Evolutionary conservation across 306 rosid genomes (phyloP).

Genomic region (Sophora flavescens): DNA sequence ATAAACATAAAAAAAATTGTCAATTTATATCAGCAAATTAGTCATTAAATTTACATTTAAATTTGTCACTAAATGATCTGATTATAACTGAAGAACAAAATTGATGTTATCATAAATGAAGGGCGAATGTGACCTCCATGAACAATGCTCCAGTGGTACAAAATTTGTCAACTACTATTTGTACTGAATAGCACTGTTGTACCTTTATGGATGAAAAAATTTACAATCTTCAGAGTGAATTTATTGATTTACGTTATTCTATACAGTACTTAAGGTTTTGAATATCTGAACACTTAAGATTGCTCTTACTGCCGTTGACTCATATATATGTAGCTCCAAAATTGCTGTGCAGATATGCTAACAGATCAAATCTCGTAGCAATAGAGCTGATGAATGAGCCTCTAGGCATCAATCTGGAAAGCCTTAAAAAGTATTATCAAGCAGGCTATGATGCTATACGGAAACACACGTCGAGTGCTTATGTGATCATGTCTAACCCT

Average conservation of each 20-base stretch:
- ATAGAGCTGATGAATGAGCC: conserved; percentile 74
- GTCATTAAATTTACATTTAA: too few species aligned
- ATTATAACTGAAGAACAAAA: too few species aligned
- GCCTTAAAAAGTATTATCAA: conserved; percentile 55
- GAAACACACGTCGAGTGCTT: conserved; percentile 52
- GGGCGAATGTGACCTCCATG: background rate
- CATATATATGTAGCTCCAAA: background rate
- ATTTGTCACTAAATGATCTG: too few species aligned
- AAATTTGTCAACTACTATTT: too few species aligned
- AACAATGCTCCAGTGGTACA: background rate
- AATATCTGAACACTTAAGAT: background rate
- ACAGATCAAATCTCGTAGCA: conserved; percentile 51
- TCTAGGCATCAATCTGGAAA: conserved; percentile 51
- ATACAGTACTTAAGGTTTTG: background rate
- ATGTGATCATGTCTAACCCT: conserved; percentile 66
- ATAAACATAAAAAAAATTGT: background rate
- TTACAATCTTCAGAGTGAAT: background rate
- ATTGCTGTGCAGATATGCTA: conserved; percentile 52
- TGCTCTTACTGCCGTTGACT: background rate
- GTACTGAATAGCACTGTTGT: too few species aligned
- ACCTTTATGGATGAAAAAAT: too few species aligned
- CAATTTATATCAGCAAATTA: background rate
- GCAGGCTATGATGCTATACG: conserved; percentile 61
- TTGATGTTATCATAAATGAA: too few species aligned
- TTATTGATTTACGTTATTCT: background rate